These are phyloP conservation scores for Umbilicus rupestris DNA, from an alignment of 164 flowering plant species.

Conservation along the genomic window DNA sequence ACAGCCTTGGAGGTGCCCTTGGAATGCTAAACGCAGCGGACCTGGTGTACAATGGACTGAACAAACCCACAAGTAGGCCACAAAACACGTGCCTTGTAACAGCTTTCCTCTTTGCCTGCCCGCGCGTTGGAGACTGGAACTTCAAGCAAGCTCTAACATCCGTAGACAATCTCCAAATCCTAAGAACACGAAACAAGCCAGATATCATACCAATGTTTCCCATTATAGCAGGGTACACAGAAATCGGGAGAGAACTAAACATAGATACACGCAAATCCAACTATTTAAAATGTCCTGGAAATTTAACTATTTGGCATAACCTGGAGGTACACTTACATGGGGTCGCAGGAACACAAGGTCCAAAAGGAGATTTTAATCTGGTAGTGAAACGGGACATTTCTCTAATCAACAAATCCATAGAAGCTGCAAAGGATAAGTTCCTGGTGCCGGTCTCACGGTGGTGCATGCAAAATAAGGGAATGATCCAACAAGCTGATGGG, in stretches of 20 bases:
- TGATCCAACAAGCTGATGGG: conserved; percentile 64
- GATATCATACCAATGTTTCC: conserved; percentile 73
- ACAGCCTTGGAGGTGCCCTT: conserved; percentile 76
- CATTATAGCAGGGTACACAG: conserved; percentile 33
- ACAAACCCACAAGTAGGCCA: conserved; percentile 17
- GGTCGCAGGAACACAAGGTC: conserved; percentile 72
- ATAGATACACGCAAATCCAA: conserved; percentile 55
- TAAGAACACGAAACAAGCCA: conserved; percentile 34
- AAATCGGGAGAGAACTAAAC: conserved; percentile 47
- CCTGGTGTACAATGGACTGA: conserved; percentile 45
- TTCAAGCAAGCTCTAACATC: conserved; percentile 25
- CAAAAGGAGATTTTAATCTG: conserved; percentile 40
- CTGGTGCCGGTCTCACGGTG: conserved; percentile 59
- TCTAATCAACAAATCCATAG: conserved; percentile 43
- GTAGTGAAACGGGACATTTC: conserved; percentile 50
- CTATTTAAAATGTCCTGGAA: conserved; percentile 52
- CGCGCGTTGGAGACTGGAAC: conserved; percentile 53
- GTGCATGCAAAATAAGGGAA: conserved; percentile 52
- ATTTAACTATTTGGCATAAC: conserved; percentile 37
- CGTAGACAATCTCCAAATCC: conserved; percentile 22
- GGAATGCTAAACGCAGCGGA: conserved; percentile 60
- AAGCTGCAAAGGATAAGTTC: conserved; percentile 48
- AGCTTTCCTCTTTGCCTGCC: conserved; percentile 51
- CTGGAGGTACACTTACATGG: conserved; percentile 74
- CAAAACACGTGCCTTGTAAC: conserved; percentile 34